These are phyloP conservation scores for Coemansia sp. DNA, from an alignment of 192 early-diverging fungal species.

Conservation along the genomic window DNA sequence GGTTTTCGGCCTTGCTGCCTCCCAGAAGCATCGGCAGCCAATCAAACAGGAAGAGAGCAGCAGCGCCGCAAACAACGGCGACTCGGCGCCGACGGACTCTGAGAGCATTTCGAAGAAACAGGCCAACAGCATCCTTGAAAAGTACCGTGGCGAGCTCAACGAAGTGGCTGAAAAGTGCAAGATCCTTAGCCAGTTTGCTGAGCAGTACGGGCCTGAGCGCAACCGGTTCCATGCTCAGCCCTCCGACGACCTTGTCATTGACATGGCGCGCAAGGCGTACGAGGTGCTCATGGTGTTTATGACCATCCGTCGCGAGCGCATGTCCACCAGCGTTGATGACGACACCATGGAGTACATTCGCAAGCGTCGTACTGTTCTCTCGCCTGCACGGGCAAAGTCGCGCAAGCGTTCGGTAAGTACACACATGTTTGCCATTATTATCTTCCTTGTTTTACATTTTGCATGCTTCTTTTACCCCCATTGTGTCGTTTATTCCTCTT, in stretches of 20 bases:
- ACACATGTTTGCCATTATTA: background rate
- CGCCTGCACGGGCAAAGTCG: slow-evolving; percentile 40
- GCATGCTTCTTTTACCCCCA: background rate
- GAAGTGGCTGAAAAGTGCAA: slow-evolving; percentile 54
- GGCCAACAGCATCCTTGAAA: slow-evolving; percentile 35
- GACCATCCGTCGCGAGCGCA: slow-evolving; percentile 52
- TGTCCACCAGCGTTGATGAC: slow-evolving; percentile 48
- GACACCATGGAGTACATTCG: slow-evolving; percentile 60
- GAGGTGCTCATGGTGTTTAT: slow-evolving; percentile 57
- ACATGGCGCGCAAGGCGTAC: slow-evolving; percentile 57
- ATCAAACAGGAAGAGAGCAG: background rate
- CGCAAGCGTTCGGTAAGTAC: slow-evolving; percentile 56
- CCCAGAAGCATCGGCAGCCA: background rate
- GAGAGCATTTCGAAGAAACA: background rate
- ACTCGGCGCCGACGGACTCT: background rate
- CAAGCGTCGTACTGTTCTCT: slow-evolving; percentile 56
- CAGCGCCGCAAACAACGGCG: background rate
- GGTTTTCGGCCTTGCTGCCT: background rate
- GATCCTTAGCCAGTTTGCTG: slow-evolving; percentile 50
- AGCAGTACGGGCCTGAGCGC: slow-evolving; percentile 52
- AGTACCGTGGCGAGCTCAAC: slow-evolving; percentile 46
- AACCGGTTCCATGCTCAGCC: slow-evolving; percentile 56
- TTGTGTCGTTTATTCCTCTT: too few species aligned
- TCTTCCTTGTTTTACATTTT: background rate
- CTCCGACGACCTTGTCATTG: slow-evolving; percentile 53